These are phyloP conservation scores for Liriodendron chinense DNA, from an alignment of 164 flowering plant genomes.

Conservation along the genomic window DNA sequence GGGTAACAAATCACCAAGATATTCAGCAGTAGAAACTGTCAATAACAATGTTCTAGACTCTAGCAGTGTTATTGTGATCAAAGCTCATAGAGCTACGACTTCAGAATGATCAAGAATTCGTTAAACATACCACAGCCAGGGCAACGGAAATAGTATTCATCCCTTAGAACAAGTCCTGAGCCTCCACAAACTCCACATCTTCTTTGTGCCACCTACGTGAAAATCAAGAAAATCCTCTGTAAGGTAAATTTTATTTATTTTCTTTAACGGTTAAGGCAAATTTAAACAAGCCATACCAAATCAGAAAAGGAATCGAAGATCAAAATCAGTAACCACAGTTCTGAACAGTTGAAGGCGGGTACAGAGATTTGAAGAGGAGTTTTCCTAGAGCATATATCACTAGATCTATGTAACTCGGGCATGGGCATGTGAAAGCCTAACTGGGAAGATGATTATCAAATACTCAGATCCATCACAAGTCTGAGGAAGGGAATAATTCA, in stretches of 20 bases:
- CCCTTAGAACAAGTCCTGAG: conserved; percentile 77
- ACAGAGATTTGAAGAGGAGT: not conserved
- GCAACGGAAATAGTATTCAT: conserved; percentile 67
- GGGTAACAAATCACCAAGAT: not conserved
- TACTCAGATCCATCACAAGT: not conserved
- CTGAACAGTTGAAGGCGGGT: not conserved
- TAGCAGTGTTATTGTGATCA: not conserved
- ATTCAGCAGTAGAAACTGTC: not conserved
- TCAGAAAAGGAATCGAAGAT: not conserved
- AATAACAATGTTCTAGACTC: not conserved
- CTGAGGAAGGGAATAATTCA: not conserved
- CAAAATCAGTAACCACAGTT: not conserved
- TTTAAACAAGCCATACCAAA: not conserved
- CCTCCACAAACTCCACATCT: conserved; percentile 74
- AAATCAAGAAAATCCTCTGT: not conserved
- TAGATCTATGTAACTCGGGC: not conserved
- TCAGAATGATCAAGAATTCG: not conserved
- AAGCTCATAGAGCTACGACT: not conserved
- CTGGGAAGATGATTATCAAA: not conserved
- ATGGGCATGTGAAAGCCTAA: not conserved
- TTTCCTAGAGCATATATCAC: not conserved
- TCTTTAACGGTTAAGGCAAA: too few species aligned
- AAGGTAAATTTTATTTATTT: not conserved
- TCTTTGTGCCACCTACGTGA: conserved; percentile 61
- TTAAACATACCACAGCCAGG: conserved; percentile 66